Evolutionary conservation across 805 yeast species (phyloP), one percentile per base, ranked within the genome.

Genomic region (Maudiozyma saulgeensis): DNA sequence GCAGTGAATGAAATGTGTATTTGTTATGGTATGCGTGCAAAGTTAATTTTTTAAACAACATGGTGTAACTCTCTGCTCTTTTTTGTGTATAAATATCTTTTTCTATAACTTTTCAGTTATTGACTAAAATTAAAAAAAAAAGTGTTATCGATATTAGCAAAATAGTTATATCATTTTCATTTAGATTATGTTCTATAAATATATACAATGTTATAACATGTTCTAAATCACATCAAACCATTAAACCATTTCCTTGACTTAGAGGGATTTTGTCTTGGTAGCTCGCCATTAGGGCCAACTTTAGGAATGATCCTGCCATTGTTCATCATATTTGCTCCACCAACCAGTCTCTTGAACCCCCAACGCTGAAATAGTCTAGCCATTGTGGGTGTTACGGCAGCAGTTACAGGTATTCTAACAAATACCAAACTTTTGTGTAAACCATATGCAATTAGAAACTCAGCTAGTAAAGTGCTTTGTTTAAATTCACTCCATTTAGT

Each of bases 371-470:
- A 74, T 44, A 70, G 62, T 47, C 67, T 71, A 5, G 88, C 96
- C 2, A 88, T 75, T 1, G 79, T 62, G 6, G 99, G 99, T 0
- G 97, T 89, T 12, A 90, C 76, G 2, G 96, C 95, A 0, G 96
- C 96, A 0, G 97, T 84, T 31, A 88, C 66, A 13, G 99, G 99
- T 5, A 93, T 70, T 53, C 99, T 77, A 41, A 93, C 76, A 52
- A 91, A 79, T 23, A 91, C 77, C 53, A 93, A 74, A 4, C 90
- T 79, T 69, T 93, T 93, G 71, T 93, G 98, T 43, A 93, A 71
- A 2, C 96, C 96, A 64, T 93, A 93, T 0, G 98, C 98, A 47
- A 93, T 77, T 12, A 86, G 81, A 56, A 88, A 80, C 66, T 91
- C 97, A 0, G 97, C 84, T 75, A 87, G 63, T 61, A 88, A 63